Evolutionary conservation across 257 asterid species (phyloP), one percentile per base, ranked within the genome.

Genomic region (Fraxinus excelsior): DNA sequence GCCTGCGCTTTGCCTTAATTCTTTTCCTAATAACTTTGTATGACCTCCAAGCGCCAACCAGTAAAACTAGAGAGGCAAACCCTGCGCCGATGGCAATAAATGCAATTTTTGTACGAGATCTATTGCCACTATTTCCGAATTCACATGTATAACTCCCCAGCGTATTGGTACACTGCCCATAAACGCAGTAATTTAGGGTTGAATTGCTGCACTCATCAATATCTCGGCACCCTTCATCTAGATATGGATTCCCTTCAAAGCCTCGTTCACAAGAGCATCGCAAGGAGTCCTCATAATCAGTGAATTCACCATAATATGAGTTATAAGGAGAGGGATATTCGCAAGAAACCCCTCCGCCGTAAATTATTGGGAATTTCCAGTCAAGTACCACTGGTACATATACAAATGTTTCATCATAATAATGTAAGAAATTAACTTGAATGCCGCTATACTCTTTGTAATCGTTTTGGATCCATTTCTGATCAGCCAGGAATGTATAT

Each of bases 401-500:
- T 44, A 4, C 23, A 46, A 71, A 46, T 28, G 23, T 3, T 7
- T 26, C 14, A 10, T 71, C 65, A 8, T 46, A 71, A 8, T 66
- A 66, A 40, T 40, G 12, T 44, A 16, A 26, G 0, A 14, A 44
- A 71, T 71, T 35, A 40, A 1, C 14, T 12, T 5, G 13, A 28
- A 71, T 13, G 40, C 26, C 65, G 0, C 2, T 16, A 26, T 71
- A 71, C 12, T 16, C 28, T 2, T 29, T 71, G 65, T 70, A 80
- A 13, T 49, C 86, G 23, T 46, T 68, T 10, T 19, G 29, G 18
- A 83, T 56, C 89, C 88, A 82, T 1, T 56, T 70, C 19, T 14
- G 40, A 0, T 78, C 84, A 74, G 31, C 80, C 14, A 78, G 78
- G 51, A 86, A 80, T 7, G 73, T 84, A 58, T 84, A 82, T 4